Conservation (phyloP, 139 green algal species). For the Chlamydomonas asymmetrica region DNA sequence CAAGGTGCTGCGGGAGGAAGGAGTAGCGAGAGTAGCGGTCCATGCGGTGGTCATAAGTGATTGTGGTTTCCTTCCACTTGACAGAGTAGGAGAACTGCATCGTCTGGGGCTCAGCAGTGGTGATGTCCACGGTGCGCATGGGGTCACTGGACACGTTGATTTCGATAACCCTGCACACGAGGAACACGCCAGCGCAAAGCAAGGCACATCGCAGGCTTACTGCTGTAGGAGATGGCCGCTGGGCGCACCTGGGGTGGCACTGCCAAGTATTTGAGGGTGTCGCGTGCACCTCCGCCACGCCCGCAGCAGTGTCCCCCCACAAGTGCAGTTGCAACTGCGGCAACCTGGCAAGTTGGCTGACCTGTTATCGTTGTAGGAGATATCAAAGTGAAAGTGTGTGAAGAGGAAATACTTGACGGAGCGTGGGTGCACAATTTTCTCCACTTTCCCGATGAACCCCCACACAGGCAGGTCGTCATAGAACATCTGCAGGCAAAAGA, state of each 20-base stretch:
- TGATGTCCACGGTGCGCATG: slow-evolving; percentile 79
- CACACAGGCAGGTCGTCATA: slow-evolving; percentile 96
- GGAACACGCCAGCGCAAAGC: too few relatives aligned
- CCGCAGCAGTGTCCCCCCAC: too few relatives aligned
- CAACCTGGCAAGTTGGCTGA: slow-evolving; percentile 3
- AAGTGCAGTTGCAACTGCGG: too few relatives aligned
- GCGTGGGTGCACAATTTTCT: slow-evolving; percentile 53
- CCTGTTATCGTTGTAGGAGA: slow-evolving; percentile 85
- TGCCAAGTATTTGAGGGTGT: too few relatives aligned
- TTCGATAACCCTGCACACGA: slow-evolving; percentile 68
- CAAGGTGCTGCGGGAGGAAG: slow-evolving; percentile 92
- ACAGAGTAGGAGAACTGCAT: slow-evolving; percentile 86
- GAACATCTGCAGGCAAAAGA: slow-evolving; percentile 72
- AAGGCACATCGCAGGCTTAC: too few relatives aligned
- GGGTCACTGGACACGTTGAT: slow-evolving; percentile 87
- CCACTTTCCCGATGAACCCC: slow-evolving; percentile 91
- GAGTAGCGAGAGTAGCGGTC: slow-evolving; percentile 89
- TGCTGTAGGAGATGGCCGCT: too few relatives aligned
- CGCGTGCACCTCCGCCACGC: too few relatives aligned
- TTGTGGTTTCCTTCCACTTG: slow-evolving; percentile 77
- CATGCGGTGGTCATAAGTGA: slow-evolving; percentile 81
- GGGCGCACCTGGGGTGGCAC: too few relatives aligned
- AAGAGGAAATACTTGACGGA: slow-evolving; percentile 73
- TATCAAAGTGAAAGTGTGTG: slow-evolving; percentile 96
- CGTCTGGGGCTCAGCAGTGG: slow-evolving; percentile 18